Evolutionary conservation across 768 basidiomycete species (phyloP).

Genomic region (Psilocybe azurescens): DNA sequence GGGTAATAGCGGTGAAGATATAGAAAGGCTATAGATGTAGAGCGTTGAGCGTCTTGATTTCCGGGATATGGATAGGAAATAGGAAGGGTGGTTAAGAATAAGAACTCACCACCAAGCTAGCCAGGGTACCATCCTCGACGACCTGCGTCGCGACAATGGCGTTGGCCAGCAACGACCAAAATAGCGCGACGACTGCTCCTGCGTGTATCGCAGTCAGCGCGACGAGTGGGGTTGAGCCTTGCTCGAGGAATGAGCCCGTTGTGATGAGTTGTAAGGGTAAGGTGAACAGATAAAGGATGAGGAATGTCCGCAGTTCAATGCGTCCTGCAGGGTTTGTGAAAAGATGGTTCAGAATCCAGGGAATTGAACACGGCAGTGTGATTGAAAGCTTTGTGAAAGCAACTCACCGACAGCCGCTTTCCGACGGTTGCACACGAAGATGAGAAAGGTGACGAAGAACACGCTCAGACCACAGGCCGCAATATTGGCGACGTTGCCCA

Average conservation of each 20-base stretch:
- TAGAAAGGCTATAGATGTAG: constrained; percentile 60
- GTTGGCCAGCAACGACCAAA: constrained; percentile 81
- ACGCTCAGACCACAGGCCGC: constrained; percentile 79
- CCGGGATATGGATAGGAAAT: not conserved
- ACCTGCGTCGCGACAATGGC: constrained; percentile 85
- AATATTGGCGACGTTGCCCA: constrained; percentile 90
- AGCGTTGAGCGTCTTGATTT: not conserved
- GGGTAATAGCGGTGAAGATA: constrained; percentile 60
- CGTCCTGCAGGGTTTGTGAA: constrained; percentile 48
- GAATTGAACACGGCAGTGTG: not conserved
- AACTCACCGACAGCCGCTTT: constrained; percentile 82
- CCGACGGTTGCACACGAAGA: constrained; percentile 62
- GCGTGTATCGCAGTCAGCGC: constrained; percentile 81
- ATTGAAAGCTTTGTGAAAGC: not conserved
- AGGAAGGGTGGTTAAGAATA: not conserved
- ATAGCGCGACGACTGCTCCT: constrained; percentile 75
- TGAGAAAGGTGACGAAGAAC: constrained; percentile 59
- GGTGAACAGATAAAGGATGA: constrained; percentile 70
- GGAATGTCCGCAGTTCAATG: constrained; percentile 70
- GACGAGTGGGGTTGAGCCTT: constrained; percentile 75
- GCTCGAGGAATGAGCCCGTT: constrained; percentile 77
- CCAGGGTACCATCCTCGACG: constrained; percentile 88
- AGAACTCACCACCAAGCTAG: constrained; percentile 63
- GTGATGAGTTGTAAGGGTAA: constrained; percentile 83
- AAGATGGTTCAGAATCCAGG: not conserved